Conservation (phyloP, 1,284 basidiomycete genomes). For the Paramarasmius palmivorus region DNA sequence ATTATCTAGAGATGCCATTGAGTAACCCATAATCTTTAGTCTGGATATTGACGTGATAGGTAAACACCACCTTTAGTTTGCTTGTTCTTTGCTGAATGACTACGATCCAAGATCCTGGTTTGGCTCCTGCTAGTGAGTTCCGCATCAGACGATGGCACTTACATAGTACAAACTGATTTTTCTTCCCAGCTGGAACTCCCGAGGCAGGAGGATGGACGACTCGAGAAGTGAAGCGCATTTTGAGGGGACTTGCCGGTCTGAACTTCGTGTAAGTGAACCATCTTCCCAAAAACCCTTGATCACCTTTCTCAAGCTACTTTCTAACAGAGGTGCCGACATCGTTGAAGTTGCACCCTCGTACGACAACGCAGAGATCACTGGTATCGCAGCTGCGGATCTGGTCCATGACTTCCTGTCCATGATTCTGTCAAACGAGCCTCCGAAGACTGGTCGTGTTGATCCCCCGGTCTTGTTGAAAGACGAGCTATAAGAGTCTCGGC, state of each 20-base stretch:
- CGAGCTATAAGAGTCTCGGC: no score
- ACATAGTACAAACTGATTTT: background rate
- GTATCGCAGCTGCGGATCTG: slow-evolving; percentile 70
- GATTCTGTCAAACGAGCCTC: slow-evolving; percentile 46
- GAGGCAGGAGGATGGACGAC: slow-evolving; percentile 83
- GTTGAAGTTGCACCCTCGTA: slow-evolving; percentile 86
- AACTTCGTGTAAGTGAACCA: slow-evolving; percentile 67
- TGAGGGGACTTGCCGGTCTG: slow-evolving; percentile 74
- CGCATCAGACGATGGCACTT: background rate
- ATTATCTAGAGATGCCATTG: slow-evolving; percentile 9
- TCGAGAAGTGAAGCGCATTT: slow-evolving; percentile 78
- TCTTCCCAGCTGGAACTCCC: slow-evolving; percentile 71
- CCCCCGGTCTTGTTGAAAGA: slow-evolving; percentile 5
- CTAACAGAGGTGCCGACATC: slow-evolving; percentile 64
- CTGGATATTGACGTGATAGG: slow-evolving; percentile 81
- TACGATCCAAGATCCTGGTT: slow-evolving; percentile 62
- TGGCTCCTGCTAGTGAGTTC: slow-evolving; percentile 74
- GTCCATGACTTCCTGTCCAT: slow-evolving; percentile 71
- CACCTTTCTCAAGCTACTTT: slow-evolving; percentile 4
- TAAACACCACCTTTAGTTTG: slow-evolving; percentile 21
- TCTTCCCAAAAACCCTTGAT: background rate
- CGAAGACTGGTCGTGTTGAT: slow-evolving; percentile 8
- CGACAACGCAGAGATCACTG: slow-evolving; percentile 74
- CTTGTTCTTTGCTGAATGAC: background rate
- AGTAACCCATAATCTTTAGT: slow-evolving; percentile 30